Evolutionary conservation across 1,139 yeast species (phyloP).

Genomic region (Williopsis jadinii): DNA sequence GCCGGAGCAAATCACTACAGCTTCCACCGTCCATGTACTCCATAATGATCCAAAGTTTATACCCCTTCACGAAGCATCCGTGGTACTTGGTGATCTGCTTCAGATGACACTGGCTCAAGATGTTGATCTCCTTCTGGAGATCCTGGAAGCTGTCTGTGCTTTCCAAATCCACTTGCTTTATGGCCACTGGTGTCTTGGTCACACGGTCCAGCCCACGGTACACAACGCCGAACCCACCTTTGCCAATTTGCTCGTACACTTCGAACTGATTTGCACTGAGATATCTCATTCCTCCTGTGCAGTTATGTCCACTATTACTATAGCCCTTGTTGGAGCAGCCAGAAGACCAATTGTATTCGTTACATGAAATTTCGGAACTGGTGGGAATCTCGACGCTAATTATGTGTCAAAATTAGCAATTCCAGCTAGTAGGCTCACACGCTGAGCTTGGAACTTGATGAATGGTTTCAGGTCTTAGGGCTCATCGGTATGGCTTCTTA

Average conservation of each 20-base stretch:
- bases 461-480: too few relatives aligned
- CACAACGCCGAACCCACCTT: slow-evolving; percentile 87
- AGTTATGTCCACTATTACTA: background rate
- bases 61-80: slow-evolving; percentile 77
- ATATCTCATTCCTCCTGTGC: slow-evolving; percentile 15
- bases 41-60: slow-evolving; percentile 86
- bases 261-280: slow-evolving; percentile 43
- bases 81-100: slow-evolving; percentile 66
- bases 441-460: too few relatives aligned
- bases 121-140: slow-evolving; percentile 72
- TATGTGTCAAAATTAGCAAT: too few relatives aligned
- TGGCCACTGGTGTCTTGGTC: slow-evolving; percentile 48
- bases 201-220: slow-evolving; percentile 60
- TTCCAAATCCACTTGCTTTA: slow-evolving; percentile 74
- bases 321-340: too few relatives aligned
- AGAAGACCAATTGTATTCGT: too few relatives aligned
- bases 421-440: too few relatives aligned
- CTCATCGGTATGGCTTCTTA: too few relatives aligned
- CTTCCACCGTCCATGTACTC: slow-evolving; percentile 85
- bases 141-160: slow-evolving; percentile 70
- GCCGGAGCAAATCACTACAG: slow-evolving; percentile 53
- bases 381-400: too few relatives aligned
- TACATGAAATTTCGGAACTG: too few relatives aligned
- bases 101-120: slow-evolving; percentile 66
- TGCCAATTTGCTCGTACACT: slow-evolving; percentile 71